These are phyloP conservation scores for Carex arenaria DNA, from an alignment of 202 grass and related monocot species.

Conservation along the genomic window DNA sequence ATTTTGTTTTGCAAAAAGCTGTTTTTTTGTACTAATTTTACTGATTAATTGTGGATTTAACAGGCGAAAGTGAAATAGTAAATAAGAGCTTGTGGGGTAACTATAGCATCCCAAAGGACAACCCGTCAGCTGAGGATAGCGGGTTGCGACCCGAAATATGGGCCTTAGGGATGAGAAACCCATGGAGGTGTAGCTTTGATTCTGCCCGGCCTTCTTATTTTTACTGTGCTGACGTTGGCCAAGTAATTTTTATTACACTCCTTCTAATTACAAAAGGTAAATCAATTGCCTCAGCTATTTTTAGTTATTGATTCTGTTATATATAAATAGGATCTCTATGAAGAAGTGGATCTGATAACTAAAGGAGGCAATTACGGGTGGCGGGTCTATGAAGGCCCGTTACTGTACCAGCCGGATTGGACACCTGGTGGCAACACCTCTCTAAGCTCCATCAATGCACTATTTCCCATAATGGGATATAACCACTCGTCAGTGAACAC, in stretches of 20 bases:
- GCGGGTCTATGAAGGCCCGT: slow-evolving; percentile 66
- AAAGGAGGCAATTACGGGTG: slow-evolving; percentile 92
- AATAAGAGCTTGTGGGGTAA: slow-evolving; percentile 76
- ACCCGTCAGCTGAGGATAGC: slow-evolving; percentile 55
- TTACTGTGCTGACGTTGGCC: slow-evolving; percentile 68
- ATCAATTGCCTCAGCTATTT: neutral
- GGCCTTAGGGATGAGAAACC: slow-evolving; percentile 55
- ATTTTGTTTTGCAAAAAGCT: too few species aligned
- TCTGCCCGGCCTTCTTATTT: slow-evolving; percentile 53
- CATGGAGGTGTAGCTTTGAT: slow-evolving; percentile 79
- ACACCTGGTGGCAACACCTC: slow-evolving; percentile 81
- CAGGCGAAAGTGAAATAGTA: slow-evolving; percentile 48
- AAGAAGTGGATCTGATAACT: slow-evolving; percentile 82
- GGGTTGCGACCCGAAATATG: slow-evolving; percentile 54
- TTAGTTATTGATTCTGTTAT: neutral
- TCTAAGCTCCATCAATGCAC: slow-evolving; percentile 68
- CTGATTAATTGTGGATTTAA: slow-evolving; percentile 23
- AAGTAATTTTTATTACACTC: slow-evolving; percentile 36
- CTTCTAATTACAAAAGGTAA: neutral
- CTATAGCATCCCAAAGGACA: slow-evolving; percentile 86
- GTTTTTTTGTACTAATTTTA: neutral
- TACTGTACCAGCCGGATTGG: slow-evolving; percentile 42
- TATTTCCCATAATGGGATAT: slow-evolving; percentile 86
- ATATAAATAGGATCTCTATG: slow-evolving; percentile 52
- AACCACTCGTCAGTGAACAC: slow-evolving; percentile 56